These are phyloP conservation scores for Choanephora cucurbitarum DNA, from an alignment of 371 early-diverging fungal genomes.

Conservation along the genomic window DNA sequence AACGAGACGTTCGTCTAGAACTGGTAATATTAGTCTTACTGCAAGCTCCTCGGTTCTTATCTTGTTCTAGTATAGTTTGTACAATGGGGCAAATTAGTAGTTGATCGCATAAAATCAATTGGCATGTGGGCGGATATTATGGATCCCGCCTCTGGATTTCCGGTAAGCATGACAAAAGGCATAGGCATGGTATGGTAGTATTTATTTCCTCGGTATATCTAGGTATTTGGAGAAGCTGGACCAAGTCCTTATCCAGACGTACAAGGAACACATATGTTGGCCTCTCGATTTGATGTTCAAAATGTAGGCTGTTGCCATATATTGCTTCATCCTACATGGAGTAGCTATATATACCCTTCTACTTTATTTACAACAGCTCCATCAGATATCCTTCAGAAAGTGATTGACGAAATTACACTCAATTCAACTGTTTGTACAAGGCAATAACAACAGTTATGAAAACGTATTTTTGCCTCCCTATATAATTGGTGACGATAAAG, in stretches of 20 bases:
- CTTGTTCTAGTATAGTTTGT: conserved; percentile 72
- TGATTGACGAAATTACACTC: conserved; percentile 31
- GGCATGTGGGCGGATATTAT: conserved; percentile 91
- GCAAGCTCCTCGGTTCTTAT: not conserved
- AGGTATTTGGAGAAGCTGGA: conserved; percentile 63
- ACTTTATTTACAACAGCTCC: conserved; percentile 87
- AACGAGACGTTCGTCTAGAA: conserved; percentile 80
- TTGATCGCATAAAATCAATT: conserved; percentile 47
- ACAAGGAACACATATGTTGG: conserved; percentile 69
- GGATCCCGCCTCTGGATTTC: conserved; percentile 92
- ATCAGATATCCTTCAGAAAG: conserved; percentile 51
- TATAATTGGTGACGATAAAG: not conserved
- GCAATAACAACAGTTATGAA: too few species aligned
- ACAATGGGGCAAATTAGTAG: conserved; percentile 66
- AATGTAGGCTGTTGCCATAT: conserved; percentile 86
- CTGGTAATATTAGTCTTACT: conserved; percentile 41
- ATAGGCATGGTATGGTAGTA: too few species aligned
- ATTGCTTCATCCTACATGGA: conserved; percentile 85
- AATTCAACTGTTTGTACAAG: too few species aligned
- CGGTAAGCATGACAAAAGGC: conserved; percentile 51
- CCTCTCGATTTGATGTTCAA: conserved; percentile 63
- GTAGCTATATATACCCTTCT: conserved; percentile 83
- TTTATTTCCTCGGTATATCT: not conserved
- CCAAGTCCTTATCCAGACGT: conserved; percentile 88
- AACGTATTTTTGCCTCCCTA: not conserved